These are phyloP conservation scores for Aspergillus indologenus DNA, from an alignment of 495 filamentous ascomycete species.

Conservation along the genomic window DNA sequence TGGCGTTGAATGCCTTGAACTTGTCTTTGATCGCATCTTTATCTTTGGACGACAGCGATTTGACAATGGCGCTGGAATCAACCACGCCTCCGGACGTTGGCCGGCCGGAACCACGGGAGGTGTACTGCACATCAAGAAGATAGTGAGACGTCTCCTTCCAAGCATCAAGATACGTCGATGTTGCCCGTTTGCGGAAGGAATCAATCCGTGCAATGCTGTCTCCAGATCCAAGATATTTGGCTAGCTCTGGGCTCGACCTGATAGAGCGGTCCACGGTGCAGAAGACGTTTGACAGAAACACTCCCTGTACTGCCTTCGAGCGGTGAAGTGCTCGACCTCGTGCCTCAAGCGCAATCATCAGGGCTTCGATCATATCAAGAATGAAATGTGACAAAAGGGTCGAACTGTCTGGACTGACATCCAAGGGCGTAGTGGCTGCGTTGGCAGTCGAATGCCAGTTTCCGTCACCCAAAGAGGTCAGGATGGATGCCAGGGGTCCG, in stretches of 20 bases:
- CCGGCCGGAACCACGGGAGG: constrained; percentile 59
- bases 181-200: constrained; percentile 80
- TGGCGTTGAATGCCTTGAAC: constrained; percentile 85
- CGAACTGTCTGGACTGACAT: constrained; percentile 84
- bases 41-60: constrained; percentile 78
- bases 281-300: constrained; percentile 89
- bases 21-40: constrained; percentile 96
- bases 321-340: constrained; percentile 73
- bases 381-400: constrained; percentile 88
- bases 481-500: constrained; percentile 79
- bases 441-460: constrained; percentile 69
- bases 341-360: constrained; percentile 73
- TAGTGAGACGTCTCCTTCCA: constrained; percentile 84
- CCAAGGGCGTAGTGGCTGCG: constrained; percentile 65
- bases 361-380: constrained; percentile 75
- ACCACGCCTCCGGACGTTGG: constrained; percentile 65
- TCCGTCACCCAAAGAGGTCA: constrained; percentile 88
- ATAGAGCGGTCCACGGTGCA: constrained; percentile 83
- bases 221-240: constrained; percentile 62
- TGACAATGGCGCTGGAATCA: constrained; percentile 77
- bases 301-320: constrained; percentile 73
- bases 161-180: constrained; percentile 75
- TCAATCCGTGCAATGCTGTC: constrained; percentile 66
- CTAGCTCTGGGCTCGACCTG: constrained; percentile 68
- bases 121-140: constrained; percentile 90